Conservation (phyloP, 129 eudicot genomes). For the Helianthus annuus region DNA sequence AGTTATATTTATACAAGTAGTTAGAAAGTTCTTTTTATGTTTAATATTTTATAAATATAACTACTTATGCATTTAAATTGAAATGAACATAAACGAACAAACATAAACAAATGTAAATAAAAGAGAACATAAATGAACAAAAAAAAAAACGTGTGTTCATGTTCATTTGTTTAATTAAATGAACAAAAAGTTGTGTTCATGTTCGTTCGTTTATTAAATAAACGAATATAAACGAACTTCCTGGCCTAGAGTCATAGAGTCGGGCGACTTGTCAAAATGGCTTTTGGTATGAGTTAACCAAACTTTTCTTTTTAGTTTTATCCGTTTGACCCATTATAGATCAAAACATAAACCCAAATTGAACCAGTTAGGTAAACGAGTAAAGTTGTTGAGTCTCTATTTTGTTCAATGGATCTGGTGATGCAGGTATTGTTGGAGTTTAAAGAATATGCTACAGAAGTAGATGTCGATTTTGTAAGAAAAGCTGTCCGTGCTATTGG, state of each 20-base stretch:
- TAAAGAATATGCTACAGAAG: conserved; percentile 98
- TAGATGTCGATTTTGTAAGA: conserved; percentile 98
- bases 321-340: background rate
- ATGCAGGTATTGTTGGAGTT: conserved; percentile 90
- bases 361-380: background rate
- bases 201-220: too few species aligned
- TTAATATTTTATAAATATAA: too few species aligned
- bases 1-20: too few species aligned
- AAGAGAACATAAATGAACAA: too few species aligned
- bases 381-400: background rate
- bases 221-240: too few species aligned
- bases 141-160: too few species aligned
- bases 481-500: conserved; percentile 99
- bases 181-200: too few species aligned
- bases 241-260: background rate
- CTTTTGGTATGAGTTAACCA: background rate
- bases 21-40: too few species aligned
- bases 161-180: too few species aligned
- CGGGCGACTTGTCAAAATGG: background rate
- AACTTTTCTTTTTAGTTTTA: background rate
- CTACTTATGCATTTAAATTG: too few species aligned
- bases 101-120: too few species aligned
- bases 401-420: conserved; percentile 4
- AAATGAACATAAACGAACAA: too few species aligned
- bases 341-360: background rate